phyloP scores from a whole-genome alignment of 1,139 yeast genomes.

The Debaryomyces robertsiae region DNA sequence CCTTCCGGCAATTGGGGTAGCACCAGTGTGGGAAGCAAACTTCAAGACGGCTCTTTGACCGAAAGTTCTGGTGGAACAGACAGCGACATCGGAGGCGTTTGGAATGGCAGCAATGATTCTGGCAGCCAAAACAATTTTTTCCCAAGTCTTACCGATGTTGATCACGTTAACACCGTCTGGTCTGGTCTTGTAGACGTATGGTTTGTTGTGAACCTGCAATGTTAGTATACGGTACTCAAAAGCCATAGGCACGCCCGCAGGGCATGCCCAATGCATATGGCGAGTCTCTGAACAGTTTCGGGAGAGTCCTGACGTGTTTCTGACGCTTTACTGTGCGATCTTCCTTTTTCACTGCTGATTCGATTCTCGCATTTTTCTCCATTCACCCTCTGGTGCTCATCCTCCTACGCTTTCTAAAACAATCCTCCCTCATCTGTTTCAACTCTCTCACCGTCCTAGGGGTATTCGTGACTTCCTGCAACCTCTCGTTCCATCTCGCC shows the following conservation, averaged over 20 bases:
- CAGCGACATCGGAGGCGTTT: conserved; percentile 97
- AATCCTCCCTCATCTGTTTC: background rate
- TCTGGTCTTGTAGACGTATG: conserved; percentile 99
- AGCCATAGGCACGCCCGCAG: too few relatives aligned
- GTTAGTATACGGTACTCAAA: conserved; percentile 36
- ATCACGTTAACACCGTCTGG: conserved; percentile 99
- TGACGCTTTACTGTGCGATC: too few relatives aligned
- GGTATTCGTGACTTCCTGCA: too few relatives aligned
- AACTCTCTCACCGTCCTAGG: too few relatives aligned
- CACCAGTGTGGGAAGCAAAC: conserved; percentile 99
- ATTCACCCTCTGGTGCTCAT: background rate
- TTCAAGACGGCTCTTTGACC: conserved; percentile 99
- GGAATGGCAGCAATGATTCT: conserved; percentile 99
- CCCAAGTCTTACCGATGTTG: conserved; percentile 99
- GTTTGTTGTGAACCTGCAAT: conserved; percentile 92
- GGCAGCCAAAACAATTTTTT: conserved; percentile 99
- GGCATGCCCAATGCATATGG: too few relatives aligned
- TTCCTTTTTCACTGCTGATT: too few relatives aligned
- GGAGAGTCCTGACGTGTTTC: too few relatives aligned
- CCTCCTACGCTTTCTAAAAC: background rate
- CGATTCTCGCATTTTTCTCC: conserved; percentile 1
- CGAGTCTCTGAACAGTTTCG: too few relatives aligned
- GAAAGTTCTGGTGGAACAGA: conserved; percentile 98
- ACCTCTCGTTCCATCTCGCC: conserved; percentile 4
- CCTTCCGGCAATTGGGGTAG: conserved; percentile 99